Conservation (phyloP, 495 filamentous ascomycete species). For the Zalerion maritima region DNA sequence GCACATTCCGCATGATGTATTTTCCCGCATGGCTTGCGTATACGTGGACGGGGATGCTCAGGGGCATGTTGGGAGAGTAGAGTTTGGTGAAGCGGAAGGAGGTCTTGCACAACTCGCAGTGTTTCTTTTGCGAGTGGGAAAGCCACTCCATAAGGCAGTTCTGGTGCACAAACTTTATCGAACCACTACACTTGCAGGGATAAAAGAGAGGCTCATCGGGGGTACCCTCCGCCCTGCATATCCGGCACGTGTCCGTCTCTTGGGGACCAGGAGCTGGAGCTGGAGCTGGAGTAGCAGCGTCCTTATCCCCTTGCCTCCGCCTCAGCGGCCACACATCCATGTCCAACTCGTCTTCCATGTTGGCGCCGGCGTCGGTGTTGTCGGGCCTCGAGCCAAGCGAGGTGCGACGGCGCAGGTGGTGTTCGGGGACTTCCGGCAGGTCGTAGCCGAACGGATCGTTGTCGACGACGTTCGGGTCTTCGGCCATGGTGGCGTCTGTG, state of each 20-base stretch:
- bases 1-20: constrained; percentile 51
- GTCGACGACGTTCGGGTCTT: too few relatives aligned
- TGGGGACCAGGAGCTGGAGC: too few relatives aligned
- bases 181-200: constrained; percentile 95
- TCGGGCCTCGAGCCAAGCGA: too few relatives aligned
- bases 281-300: too few relatives aligned
- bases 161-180: constrained; percentile 97
- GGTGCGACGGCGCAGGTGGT: too few relatives aligned
- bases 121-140: constrained; percentile 93
- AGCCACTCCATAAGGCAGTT: constrained; percentile 97
- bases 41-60: constrained; percentile 58
- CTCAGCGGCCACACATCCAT: too few relatives aligned
- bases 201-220: constrained; percentile 85
- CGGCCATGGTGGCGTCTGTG: too few relatives aligned
- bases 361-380: too few relatives aligned
- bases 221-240: constrained; percentile 81
- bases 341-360: too few relatives aligned
- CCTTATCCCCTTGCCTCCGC: too few relatives aligned
- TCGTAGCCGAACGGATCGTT: too few relatives aligned
- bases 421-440: too few relatives aligned
- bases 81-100: constrained; percentile 95
- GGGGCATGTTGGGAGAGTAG: constrained; percentile 86
- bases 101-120: constrained; percentile 98
- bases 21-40: constrained; percentile 62
- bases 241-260: constrained; percentile 76